These are phyloP conservation scores for Fragaria nilgerrensis DNA, from an alignment of 306 rosid genomes.

Conservation along the genomic window DNA sequence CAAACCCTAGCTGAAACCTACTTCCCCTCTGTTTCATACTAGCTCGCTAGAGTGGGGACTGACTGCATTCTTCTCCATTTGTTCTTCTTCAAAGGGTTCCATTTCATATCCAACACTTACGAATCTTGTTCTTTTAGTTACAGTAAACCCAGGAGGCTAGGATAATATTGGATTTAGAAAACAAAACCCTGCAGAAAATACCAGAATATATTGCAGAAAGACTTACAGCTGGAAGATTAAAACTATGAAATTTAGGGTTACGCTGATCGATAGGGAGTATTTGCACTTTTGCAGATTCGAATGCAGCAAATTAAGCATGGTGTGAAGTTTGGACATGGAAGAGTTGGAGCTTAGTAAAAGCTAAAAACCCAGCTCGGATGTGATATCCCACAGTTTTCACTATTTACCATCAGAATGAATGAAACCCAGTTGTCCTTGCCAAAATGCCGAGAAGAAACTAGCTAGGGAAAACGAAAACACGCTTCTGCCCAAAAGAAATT, in stretches of 20 bases:
- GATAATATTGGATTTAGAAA: not conserved
- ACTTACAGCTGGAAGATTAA: not conserved
- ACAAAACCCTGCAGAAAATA: not conserved
- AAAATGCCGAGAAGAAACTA: not conserved
- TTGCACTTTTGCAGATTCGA: not conserved
- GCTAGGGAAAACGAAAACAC: not conserved
- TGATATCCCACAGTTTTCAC: too few species aligned
- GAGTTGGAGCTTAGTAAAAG: not conserved
- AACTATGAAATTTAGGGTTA: not conserved
- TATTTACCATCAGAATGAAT: not conserved
- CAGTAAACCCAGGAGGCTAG: not conserved
- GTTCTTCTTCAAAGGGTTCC: not conserved
- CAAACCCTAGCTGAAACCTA: conserved; percentile 22
- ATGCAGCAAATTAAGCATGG: not conserved
- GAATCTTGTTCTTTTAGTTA: conserved; percentile 22
- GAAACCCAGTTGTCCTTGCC: not conserved
- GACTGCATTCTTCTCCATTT: not conserved
- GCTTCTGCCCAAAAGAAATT: not conserved
- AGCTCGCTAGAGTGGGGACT: conserved; percentile 29
- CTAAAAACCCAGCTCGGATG: not conserved
- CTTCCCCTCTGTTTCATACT: not conserved
- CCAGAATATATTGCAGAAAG: not conserved
- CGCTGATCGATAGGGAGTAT: not conserved
- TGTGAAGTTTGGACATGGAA: not conserved
- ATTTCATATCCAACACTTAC: not conserved